Evolutionary conservation across 2,329 filamentous ascomycete genomes (phyloP), one percentile per base, ranked within the genome.

Genomic region (Calonectria leucothoes): DNA sequence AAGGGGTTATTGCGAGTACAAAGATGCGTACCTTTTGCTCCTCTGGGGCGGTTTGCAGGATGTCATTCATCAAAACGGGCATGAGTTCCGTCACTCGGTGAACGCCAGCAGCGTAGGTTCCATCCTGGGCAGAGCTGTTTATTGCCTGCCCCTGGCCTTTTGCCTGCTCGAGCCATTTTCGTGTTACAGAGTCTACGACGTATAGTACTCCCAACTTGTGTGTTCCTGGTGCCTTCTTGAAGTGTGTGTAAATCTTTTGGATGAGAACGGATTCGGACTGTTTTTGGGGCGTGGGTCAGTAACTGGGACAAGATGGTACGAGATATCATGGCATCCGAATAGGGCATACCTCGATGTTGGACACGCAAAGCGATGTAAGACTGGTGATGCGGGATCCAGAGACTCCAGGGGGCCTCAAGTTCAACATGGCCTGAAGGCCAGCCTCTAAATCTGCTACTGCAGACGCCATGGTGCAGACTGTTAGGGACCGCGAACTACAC

Each of bases 121-220:
- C 97, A 87, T 98, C 95, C 78, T 93, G 92, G 78, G 96, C 95
- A 85, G 92, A 90, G 85, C 91, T 93, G 87, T 94, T 94, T 85
- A 95, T 91, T 82, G 93, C 87, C 84, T 98, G 96, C 82, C 94
- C 94, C 79, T 94, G 91, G 82, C 93, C 91, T 87, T 96, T 97
- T 82, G 97, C 96, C 87, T 95, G 94, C 85, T 98, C 96, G 89
- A 98, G 93, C 96, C 97, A 99, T 89, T 97, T 96, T 87, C 97
- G 95, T 85, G 96, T 96, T 91, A 99, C 96, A 89, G 96, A 98
- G 91, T 99, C 97, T 96, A 99, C 95, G 88, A 98, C 96, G 93
- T 99, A 99, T 88, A 99, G 93, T 83, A 98, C 96, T 87, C 97
- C 97, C 86, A 99, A 91, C 88, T 99, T 99, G 91, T 99, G 96